phyloP scores from a whole-genome alignment of 495 filamentous ascomycete genomes.

The Penicillium taxi region DNA sequence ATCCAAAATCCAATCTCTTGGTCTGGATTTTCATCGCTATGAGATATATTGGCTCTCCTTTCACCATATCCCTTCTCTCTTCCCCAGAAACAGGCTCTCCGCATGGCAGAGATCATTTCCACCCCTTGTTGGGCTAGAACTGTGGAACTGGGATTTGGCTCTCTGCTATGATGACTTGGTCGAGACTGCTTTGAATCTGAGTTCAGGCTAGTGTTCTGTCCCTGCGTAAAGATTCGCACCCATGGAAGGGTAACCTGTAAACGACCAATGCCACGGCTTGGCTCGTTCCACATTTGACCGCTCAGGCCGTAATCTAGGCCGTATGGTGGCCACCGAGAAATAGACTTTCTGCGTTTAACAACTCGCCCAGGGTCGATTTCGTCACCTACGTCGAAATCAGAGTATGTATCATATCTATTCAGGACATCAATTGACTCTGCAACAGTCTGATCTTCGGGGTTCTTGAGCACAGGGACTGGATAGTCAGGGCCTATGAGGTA shows the following conservation, averaged over 20 bases:
- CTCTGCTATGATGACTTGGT: neutral
- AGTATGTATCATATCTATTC: constrained; percentile 3
- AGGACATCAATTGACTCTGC: neutral
- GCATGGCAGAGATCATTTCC: constrained; percentile 36
- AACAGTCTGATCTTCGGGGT: neutral
- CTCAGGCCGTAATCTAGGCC: constrained; percentile 29
- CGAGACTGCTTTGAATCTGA: neutral
- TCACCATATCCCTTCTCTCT: constrained; percentile 29
- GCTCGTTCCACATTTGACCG: constrained; percentile 13
- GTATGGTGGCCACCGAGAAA: constrained; percentile 37
- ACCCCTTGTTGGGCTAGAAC: constrained; percentile 27
- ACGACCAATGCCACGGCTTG: constrained; percentile 10
- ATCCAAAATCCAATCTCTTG: constrained; percentile 19
- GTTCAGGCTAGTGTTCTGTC: neutral
- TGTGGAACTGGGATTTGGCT: constrained; percentile 1
- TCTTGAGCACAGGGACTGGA: constrained; percentile 24
- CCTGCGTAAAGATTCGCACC: constrained; percentile 20
- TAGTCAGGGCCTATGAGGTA: constrained; percentile 32
- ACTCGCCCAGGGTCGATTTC: constrained; percentile 1
- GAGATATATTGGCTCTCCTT: constrained; percentile 20
- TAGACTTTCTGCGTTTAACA: constrained; percentile 27
- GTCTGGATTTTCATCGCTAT: neutral
- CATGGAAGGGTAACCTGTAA: constrained; percentile 29
- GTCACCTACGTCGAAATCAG: constrained; percentile 2
- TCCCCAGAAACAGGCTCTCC: constrained; percentile 35